Base-by-base conservation (phyloP, 73 alveolate species). In the Tetrahymena borealis region DNA sequence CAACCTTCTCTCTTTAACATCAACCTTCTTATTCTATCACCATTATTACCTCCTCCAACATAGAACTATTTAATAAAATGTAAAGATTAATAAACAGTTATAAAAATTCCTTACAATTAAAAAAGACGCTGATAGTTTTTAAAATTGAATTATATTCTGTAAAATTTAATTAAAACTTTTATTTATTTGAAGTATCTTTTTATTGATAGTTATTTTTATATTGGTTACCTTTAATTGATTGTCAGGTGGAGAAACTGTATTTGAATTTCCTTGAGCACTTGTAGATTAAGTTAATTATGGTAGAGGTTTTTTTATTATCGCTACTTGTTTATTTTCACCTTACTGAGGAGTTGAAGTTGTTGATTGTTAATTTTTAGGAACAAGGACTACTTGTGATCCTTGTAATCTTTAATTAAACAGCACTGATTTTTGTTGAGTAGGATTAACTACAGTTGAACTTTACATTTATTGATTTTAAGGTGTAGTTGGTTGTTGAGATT, bases 41-140 rank as follows among this genome's bases (percentile, higher is more conserved):
- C 95, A 78, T 96, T 96, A 40, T 96, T 96, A 35, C 98, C 98
- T 20, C 90, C 40, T 15, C 95, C 95, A 36, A 93, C 78, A 85
- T 93, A 60, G 42, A 79, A 93, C 40, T 93, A n/a, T n/a, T n/a
- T n/a, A n/a, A n/a, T n/a, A n/a, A n/a, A n/a, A n/a, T n/a, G n/a
- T n/a, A n/a, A n/a, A n/a, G n/a, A n/a, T n/a, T n/a, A n/a, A n/a
- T n/a, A n/a, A n/a, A n/a, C n/a, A n/a, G n/a, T n/a, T n/a, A n/a
- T n/a, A n/a, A n/a, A n/a, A n/a, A n/a, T n/a, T n/a, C n/a, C n/a
- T n/a, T n/a, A n/a, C n/a, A n/a, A n/a, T n/a, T n/a, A n/a, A n/a
- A n/a, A n/a, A n/a, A n/a, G n/a, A n/a, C n/a, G n/a, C n/a, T n/a
- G n/a, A n/a, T n/a, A n/a, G n/a, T n/a, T n/a, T n/a, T n/a, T n/a